Conservation (phyloP, 208 protist species). For the Leishmania lainsoni region DNA sequence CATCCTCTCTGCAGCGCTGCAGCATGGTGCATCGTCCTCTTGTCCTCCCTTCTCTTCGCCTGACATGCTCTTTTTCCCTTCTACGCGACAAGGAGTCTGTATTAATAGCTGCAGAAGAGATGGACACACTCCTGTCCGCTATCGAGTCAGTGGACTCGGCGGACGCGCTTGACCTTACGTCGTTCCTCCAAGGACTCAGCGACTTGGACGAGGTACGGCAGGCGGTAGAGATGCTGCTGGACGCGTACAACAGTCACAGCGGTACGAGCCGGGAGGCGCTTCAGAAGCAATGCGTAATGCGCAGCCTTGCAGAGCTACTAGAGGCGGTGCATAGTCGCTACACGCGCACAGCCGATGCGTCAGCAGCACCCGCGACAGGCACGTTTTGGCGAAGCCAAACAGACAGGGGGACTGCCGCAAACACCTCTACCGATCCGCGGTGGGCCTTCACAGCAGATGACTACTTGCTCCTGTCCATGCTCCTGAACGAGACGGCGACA, state of each 20-base stretch:
- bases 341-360: not conserved
- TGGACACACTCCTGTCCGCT: constrained; percentile 16
- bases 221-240: constrained; percentile 39
- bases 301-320: constrained; percentile 34
- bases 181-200: constrained; percentile 7
- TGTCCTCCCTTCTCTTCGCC: not conserved
- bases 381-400: constrained; percentile 1
- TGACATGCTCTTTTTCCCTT: not conserved
- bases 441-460: constrained; percentile 41
- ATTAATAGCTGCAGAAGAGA: not conserved
- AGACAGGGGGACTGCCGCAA: not conserved
- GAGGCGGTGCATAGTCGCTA: constrained; percentile 9
- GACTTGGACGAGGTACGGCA: constrained; percentile 29
- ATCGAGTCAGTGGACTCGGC: constrained; percentile 13
- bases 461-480: constrained; percentile 58
- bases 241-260: constrained; percentile 42
- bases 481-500: constrained; percentile 67
- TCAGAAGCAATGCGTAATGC: constrained; percentile 36
- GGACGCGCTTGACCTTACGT: constrained; percentile 25
- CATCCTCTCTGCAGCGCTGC: not conserved
- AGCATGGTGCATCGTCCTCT: not conserved
- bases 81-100: not conserved
- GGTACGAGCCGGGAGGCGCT: constrained; percentile 13
- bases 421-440: not conserved
- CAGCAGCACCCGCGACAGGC: not conserved